These are phyloP conservation scores for Carex cristatella DNA, from an alignment of 176 grass and related monocot species.

Conservation along the genomic window DNA sequence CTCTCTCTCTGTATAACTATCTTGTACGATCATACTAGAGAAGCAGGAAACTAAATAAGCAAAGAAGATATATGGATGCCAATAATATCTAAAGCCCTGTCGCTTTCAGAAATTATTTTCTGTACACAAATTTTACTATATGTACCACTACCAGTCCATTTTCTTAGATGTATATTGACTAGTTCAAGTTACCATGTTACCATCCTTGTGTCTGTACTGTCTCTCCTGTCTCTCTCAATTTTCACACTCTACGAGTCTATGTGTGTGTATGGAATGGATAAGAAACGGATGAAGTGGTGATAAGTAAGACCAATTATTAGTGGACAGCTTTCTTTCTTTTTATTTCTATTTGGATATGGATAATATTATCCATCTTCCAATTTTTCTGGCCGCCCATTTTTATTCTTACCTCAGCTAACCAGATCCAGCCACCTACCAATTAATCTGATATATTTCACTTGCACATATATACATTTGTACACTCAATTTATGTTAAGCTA, in stretches of 20 bases:
- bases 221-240: not conserved
- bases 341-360: conserved; percentile 40
- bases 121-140: conserved; percentile 10
- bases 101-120: conserved; percentile 29
- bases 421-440: not conserved
- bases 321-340: conserved; percentile 52
- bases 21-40: not conserved
- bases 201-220: not conserved
- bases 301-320: conserved; percentile 40
- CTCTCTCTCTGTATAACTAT: not conserved
- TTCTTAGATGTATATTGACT: not conserved
- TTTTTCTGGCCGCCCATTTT: conserved; percentile 45
- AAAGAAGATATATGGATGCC: conserved; percentile 25
- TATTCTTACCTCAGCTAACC: not conserved
- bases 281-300: conserved; percentile 57
- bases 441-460: not conserved
- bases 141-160: not conserved
- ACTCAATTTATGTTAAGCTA: not conserved
- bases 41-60: conserved; percentile 4
- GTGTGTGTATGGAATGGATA: conserved; percentile 51
- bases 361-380: conserved; percentile 47
- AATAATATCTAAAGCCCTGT: conserved; percentile 39
- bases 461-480: not conserved
- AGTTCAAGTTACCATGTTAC: not conserved
- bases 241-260: not conserved